These are phyloP conservation scores for Myriosclerotinia curreyana DNA, from an alignment of 2,329 filamentous ascomycete genomes.

Conservation along the genomic window DNA sequence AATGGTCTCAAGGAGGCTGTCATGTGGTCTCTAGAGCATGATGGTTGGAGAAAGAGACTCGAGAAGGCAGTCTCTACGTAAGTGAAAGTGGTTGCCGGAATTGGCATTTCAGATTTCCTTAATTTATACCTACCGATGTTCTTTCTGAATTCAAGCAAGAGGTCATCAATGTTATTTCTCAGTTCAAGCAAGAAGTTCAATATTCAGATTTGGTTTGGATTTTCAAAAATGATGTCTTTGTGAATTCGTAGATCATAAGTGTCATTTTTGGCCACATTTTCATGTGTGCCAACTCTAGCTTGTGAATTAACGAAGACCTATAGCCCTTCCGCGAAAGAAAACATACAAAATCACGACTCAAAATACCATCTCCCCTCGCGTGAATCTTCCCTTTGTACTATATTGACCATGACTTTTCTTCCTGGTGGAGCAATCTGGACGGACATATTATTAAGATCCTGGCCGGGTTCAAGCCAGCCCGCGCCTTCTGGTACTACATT, in stretches of 20 bases:
- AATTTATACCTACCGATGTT: background rate
- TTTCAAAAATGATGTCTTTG: background rate
- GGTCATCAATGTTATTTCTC: background rate
- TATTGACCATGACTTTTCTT: slow-evolving; percentile 4
- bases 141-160: background rate
- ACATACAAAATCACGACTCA: background rate
- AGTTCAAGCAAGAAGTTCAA: background rate
- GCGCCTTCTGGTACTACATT: background rate
- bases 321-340: background rate
- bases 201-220: background rate
- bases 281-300: background rate
- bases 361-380: background rate
- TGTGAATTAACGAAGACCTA: background rate
- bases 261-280: background rate
- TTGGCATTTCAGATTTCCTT: background rate
- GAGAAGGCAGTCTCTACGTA: background rate
- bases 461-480: background rate
- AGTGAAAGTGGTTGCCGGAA: background rate
- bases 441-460: slow-evolving; percentile 4
- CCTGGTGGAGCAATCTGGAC: background rate
- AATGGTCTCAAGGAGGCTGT: background rate
- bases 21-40: slow-evolving; percentile 4
- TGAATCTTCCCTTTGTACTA: background rate
- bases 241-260: no score
- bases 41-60: slow-evolving; percentile 10